A percentile compares a stretch with the other conserved stretches of the same genome.
phyloP scores from a whole-genome alignment of 805 yeast genomes.

The Candida mattraensis region DNA sequence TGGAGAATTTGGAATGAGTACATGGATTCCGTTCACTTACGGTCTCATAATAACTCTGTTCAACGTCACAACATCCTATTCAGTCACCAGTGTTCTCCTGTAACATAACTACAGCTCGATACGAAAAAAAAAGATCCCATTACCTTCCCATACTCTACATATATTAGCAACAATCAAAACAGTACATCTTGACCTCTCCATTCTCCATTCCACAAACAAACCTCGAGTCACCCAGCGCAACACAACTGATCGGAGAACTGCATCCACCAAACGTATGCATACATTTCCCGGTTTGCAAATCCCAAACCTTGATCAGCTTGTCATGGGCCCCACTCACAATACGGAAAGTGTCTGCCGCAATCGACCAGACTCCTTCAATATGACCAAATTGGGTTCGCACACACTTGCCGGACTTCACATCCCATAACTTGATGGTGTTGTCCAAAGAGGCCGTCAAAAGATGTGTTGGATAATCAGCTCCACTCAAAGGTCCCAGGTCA shows the following conservation, averaged over 20 bases:
- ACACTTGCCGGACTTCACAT: constrained; percentile 81
- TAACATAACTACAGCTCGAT: constrained; percentile 19
- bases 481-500: constrained; percentile 23
- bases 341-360: constrained; percentile 93
- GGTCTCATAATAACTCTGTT: constrained; percentile 67
- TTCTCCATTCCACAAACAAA: constrained; percentile 89
- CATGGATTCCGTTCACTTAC: constrained; percentile 93
- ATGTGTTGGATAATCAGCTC: constrained; percentile 68
- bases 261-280: constrained; percentile 89
- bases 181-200: constrained; percentile 82
- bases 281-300: constrained; percentile 89
- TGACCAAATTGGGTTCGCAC: constrained; percentile 96
- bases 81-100: constrained; percentile 48
- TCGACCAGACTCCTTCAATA: constrained; percentile 97
- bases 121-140: constrained; percentile 1
- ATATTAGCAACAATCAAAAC: constrained; percentile 53
- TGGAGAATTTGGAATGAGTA: constrained; percentile 83
- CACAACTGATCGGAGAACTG: constrained; percentile 59
- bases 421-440: constrained; percentile 93
- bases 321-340: constrained; percentile 95
- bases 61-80: constrained; percentile 65
- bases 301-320: constrained; percentile 89
- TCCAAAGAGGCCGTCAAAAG: constrained; percentile 84
- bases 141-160: not conserved
- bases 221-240: constrained; percentile 84